Evolutionary conservation across 495 filamentous ascomycete genomes (phyloP).

Genomic region (Xylaria sp.): DNA sequence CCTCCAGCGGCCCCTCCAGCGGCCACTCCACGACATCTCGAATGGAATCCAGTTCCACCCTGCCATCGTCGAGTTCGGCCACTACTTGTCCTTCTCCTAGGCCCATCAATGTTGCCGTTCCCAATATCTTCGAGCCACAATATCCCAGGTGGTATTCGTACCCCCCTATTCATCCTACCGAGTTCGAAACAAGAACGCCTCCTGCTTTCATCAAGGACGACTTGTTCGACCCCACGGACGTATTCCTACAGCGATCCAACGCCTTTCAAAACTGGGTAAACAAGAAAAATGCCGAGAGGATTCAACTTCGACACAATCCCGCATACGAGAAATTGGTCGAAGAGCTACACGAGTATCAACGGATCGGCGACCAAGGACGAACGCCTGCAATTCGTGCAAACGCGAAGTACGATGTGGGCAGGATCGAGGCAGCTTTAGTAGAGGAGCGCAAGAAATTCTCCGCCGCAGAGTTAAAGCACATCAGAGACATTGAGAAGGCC

Average conservation of each 20-base stretch:
- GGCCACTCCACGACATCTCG: neutral
- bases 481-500: slow-evolving; percentile 28
- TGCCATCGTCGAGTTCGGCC: neutral
- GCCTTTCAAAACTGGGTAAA: slow-evolving; percentile 31
- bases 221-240: slow-evolving; percentile 7
- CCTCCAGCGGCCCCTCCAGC: neutral
- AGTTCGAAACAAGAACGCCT: slow-evolving; percentile 23
- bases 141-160: slow-evolving; percentile 24
- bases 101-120: neutral
- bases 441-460: slow-evolving; percentile 5
- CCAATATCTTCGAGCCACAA: slow-evolving; percentile 16
- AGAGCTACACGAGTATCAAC: slow-evolving; percentile 1
- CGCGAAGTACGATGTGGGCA: neutral
- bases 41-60: neutral
- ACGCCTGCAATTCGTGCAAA: neutral
- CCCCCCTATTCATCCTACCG: slow-evolving; percentile 18
- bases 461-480: slow-evolving; percentile 15
- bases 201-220: neutral
- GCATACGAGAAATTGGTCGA: slow-evolving; percentile 8
- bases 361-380: neutral
- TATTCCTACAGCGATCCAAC: slow-evolving; percentile 29
- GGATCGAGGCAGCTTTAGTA: slow-evolving; percentile 12
- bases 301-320: slow-evolving; percentile 3
- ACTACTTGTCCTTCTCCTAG: neutral
- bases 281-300: slow-evolving; percentile 23